phyloP scores from a whole-genome alignment of 2,329 filamentous ascomycete genomes.

The Pseudogymnoascus sp. region DNA sequence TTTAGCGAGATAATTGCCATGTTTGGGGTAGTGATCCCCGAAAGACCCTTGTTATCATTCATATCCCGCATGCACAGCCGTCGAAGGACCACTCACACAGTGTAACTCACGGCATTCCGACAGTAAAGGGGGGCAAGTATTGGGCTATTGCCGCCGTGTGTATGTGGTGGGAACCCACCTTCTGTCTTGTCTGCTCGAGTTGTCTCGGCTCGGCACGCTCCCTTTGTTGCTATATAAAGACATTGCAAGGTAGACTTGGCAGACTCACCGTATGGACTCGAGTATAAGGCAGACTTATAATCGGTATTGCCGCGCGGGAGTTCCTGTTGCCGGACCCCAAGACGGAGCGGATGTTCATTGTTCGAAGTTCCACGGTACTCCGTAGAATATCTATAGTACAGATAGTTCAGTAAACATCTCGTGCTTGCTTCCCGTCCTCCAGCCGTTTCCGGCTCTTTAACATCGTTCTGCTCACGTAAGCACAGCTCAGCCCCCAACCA shows the following conservation, averaged over 20 bases:
- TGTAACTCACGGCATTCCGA: background rate
- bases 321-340: background rate
- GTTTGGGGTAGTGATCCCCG: background rate
- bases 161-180: background rate
- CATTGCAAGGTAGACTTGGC: background rate
- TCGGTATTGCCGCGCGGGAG: background rate
- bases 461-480: background rate
- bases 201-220: background rate
- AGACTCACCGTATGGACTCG: background rate
- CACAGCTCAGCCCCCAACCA: background rate
- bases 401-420: background rate
- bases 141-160: background rate
- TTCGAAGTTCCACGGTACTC: background rate
- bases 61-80: background rate
- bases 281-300: background rate
- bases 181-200: background rate
- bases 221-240: conserved; percentile 1
- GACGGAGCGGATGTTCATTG: background rate
- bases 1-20: background rate
- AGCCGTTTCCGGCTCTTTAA: background rate
- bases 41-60: background rate
- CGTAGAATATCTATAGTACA: background rate
- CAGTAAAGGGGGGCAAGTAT: background rate
- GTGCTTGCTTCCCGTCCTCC: background rate
- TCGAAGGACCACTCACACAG: background rate